These are phyloP conservation scores for Aegilops longissima DNA, from an alignment of 176 grass and related monocot species.

Conservation along the genomic window DNA sequence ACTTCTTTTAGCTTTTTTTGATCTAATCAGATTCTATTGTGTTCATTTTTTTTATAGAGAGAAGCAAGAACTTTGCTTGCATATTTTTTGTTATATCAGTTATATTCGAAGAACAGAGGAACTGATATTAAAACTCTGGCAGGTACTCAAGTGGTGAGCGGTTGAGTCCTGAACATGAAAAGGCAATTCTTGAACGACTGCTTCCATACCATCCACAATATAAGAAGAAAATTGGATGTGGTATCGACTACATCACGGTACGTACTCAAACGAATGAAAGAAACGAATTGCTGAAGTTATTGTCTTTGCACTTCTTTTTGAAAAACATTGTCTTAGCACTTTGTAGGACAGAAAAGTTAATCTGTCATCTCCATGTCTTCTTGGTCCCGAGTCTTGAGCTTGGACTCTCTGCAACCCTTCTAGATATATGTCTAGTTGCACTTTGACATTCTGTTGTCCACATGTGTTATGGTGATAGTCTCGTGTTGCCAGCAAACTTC, in stretches of 20 bases:
- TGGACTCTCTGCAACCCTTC: neutral
- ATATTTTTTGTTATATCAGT: neutral
- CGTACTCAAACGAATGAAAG: neutral
- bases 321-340: neutral
- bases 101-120: conserved; percentile 11
- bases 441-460: conserved; percentile 9
- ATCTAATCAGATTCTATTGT: neutral
- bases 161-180: conserved; percentile 81
- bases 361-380: neutral
- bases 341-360: neutral
- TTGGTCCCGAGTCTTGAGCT: neutral
- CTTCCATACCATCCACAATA: conserved; percentile 93
- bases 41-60: neutral
- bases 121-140: neutral
- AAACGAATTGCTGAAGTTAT: neutral
- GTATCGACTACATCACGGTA: conserved; percentile 88
- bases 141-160: conserved; percentile 80
- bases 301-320: neutral
- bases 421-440: neutral
- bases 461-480: neutral
- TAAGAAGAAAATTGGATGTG: conserved; percentile 90
- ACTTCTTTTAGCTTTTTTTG: neutral
- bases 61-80: neutral
- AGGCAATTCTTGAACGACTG: conserved; percentile 74
- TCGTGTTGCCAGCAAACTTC: conserved; percentile 13